phyloP scores from a whole-genome alignment of 345 rosid genomes.

The Draba incana region DNA sequence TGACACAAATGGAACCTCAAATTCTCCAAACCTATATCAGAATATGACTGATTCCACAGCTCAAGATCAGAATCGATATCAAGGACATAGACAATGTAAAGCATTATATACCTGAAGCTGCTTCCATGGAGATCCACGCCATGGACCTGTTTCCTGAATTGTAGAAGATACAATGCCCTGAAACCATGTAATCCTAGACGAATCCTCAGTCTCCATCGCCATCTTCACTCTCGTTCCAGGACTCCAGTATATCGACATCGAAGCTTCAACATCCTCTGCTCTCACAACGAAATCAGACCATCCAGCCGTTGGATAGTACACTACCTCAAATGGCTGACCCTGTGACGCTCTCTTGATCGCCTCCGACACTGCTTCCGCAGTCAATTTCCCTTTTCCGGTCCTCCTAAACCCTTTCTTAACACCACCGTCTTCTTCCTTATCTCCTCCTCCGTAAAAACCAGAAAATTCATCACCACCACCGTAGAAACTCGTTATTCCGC shows the following conservation, averaged over 20 bases:
- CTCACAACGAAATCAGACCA: conserved; percentile 77
- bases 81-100: neutral
- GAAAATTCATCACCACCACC: conserved; percentile 39
- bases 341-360: conserved; percentile 58
- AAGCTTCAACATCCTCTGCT: conserved; percentile 78
- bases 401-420: conserved; percentile 40
- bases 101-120: conserved; percentile 69
- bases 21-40: neutral
- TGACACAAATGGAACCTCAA: neutral
- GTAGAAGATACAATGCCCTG: conserved; percentile 66
- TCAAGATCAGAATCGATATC: neutral
- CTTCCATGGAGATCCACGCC: conserved; percentile 90
- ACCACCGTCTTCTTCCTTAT: conserved; percentile 27
- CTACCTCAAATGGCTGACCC: conserved; percentile 72
- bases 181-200: conserved; percentile 70
- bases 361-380: conserved; percentile 55
- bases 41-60: conserved; percentile 4
- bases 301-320: conserved; percentile 75
- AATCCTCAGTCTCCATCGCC: conserved; percentile 82
- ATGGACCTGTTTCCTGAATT: conserved; percentile 50
- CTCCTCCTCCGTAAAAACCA: conserved; percentile 44
- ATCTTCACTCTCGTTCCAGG: conserved; percentile 82
- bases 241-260: conserved; percentile 51
- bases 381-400: conserved; percentile 54
- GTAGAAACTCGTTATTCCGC: conserved; percentile 2